Percentiles rank a stretch among this genome's conserved stretches.
Evolutionary conservation across 2,329 filamentous ascomycete genomes (phyloP).

Genomic region (Venturia pyrina): DNA sequence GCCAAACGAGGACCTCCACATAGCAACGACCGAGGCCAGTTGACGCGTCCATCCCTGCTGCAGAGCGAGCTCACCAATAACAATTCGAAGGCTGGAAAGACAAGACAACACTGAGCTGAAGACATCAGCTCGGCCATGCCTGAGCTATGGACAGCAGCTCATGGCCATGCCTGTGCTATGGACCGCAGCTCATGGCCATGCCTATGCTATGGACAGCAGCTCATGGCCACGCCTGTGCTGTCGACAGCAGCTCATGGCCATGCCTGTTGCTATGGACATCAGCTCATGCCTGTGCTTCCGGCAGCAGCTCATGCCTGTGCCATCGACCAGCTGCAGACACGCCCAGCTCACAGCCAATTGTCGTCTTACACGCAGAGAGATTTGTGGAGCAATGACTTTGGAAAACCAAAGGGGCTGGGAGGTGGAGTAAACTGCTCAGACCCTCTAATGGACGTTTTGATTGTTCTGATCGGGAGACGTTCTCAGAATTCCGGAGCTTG

Average conservation of each 20-base stretch:
- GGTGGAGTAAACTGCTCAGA: conserved; percentile 5
- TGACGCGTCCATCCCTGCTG: neutral
- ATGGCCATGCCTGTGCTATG: too few relatives aligned
- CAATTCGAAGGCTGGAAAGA: conserved; percentile 1
- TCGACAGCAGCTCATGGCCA: neutral
- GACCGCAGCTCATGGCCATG: too few relatives aligned
- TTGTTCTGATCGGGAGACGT: neutral
- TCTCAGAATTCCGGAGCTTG: neutral
- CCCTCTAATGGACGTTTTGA: conserved; percentile 2
- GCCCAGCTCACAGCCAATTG: conserved; percentile 3
- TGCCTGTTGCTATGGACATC: too few relatives aligned
- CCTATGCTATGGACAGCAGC: too few relatives aligned
- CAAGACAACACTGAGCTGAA: neutral
- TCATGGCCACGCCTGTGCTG: neutral
- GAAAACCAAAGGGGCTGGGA: neutral
- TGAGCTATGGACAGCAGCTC: too few relatives aligned
- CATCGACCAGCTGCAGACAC: neutral
- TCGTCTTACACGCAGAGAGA: neutral
- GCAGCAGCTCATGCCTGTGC: neutral
- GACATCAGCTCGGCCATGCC: neutral
- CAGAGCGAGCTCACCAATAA: neutral
- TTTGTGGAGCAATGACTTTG: neutral
- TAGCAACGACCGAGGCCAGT: neutral
- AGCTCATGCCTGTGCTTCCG: too few relatives aligned
- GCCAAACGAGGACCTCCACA: neutral